These are phyloP conservation scores for Thelephora terrestris DNA, from an alignment of 1,284 basidiomycete species.

Conservation along the genomic window DNA sequence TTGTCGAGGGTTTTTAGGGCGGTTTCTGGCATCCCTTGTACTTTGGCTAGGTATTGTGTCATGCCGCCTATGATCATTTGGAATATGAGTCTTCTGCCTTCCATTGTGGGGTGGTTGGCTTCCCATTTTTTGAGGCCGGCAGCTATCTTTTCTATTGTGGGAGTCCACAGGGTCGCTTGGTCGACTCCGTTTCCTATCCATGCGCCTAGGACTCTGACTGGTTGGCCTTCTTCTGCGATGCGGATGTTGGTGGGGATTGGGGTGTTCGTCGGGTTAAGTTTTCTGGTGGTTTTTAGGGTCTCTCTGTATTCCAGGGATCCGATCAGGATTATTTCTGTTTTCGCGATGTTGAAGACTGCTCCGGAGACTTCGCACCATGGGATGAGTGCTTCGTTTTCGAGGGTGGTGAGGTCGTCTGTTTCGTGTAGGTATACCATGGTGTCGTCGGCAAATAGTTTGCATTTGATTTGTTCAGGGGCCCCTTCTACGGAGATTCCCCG, in stretches of 20 bases:
- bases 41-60: too few species aligned
- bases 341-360: constrained; percentile 4
- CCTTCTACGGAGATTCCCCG: neutral
- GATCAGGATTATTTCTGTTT: constrained; percentile 4
- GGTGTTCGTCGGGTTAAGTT: neutral
- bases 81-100: too few species aligned
- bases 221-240: constrained; percentile 18
- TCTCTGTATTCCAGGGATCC: neutral
- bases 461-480: neutral
- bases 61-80: too few species aligned
- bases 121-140: too few species aligned
- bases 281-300: neutral
- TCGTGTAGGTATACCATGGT: constrained; percentile 6
- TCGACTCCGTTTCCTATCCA: constrained; percentile 18
- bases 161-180: constrained; percentile 12
- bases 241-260: constrained; percentile 1
- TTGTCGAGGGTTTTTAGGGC: too few species aligned
- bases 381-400: neutral
- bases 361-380: constrained; percentile 1
- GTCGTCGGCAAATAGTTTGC: constrained; percentile 6
- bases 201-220: too few species aligned
- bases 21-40: too few species aligned
- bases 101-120: too few species aligned
- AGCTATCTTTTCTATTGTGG: constrained; percentile 12
- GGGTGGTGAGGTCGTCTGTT: constrained; percentile 1